Percentiles rank a stretch among this genome's conserved stretches.
Conservation (phyloP, 2,329 filamentous ascomycete genomes). For the Laburnicola sp. region DNA sequence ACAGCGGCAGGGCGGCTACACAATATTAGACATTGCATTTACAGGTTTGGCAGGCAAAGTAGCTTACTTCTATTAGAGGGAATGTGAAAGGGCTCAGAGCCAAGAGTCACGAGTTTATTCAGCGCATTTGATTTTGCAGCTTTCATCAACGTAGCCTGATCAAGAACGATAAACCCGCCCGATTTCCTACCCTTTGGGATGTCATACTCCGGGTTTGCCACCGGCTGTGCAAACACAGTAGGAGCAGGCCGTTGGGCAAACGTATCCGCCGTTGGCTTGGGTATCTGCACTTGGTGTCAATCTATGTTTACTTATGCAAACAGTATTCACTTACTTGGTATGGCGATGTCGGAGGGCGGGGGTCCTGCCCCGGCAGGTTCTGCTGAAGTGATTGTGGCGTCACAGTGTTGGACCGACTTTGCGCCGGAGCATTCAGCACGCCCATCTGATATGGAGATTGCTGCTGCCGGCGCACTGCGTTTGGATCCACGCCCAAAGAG, state of each 20-base stretch:
- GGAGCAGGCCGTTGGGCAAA: constrained; percentile 28
- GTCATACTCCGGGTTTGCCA: constrained; percentile 36
- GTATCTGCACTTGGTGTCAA: constrained; percentile 27
- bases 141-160: constrained; percentile 46
- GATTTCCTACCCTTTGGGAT: constrained; percentile 40
- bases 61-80: constrained; percentile 51
- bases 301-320: not conserved
- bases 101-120: constrained; percentile 50
- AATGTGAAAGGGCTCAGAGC: constrained; percentile 47
- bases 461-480: constrained; percentile 33
- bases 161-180: constrained; percentile 49
- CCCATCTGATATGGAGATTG: constrained; percentile 38
- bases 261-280: constrained; percentile 31
- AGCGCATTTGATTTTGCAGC: constrained; percentile 51
- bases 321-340: constrained; percentile 34
- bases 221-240: constrained; percentile 22
- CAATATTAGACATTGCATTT: constrained; percentile 22
- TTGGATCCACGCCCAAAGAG: constrained; percentile 28
- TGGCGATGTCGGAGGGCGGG: constrained; percentile 25
- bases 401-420: constrained; percentile 30
- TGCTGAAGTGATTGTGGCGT: constrained; percentile 40
- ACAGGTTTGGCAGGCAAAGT: constrained; percentile 5
- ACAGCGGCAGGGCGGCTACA: constrained; percentile 47
- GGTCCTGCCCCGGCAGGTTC: constrained; percentile 21
- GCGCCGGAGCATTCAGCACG: constrained; percentile 27